phyloP scores from a whole-genome alignment of 352 stramenopile genomes.

The Peronospora belbahrii region DNA sequence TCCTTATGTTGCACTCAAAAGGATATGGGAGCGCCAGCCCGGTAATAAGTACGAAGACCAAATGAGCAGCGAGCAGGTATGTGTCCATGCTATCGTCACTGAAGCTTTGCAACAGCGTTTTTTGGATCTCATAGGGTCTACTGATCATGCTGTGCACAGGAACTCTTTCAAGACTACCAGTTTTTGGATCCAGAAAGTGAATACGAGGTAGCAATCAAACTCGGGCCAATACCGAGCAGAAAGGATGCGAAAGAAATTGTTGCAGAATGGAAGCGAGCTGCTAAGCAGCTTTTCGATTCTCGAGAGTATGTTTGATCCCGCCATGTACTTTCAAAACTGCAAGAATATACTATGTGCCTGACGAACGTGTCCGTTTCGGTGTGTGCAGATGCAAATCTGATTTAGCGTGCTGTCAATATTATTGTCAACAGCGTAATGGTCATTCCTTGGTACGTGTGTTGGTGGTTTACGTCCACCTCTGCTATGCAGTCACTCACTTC shows the following conservation, averaged over 20 bases:
- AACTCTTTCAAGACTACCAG: conserved; percentile 82
- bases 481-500: conserved; percentile 1
- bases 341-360: too few species aligned
- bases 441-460: conserved; percentile 50
- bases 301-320: conserved; percentile 28
- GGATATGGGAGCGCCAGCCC: conserved; percentile 63
- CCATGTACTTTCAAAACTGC: not conserved
- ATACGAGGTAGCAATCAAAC: conserved; percentile 70
- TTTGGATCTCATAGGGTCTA: conserved; percentile 3
- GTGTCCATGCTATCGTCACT: not conserved
- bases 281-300: conserved; percentile 44
- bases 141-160: conserved; percentile 22
- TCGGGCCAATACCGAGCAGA: conserved; percentile 42
- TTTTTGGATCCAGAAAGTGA: conserved; percentile 67
- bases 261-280: conserved; percentile 49
- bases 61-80: conserved; percentile 62
- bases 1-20: conserved; percentile 57
- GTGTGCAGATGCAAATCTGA: conserved; percentile 43
- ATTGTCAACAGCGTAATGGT: conserved; percentile 57
- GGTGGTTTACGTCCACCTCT: not conserved
- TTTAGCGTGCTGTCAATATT: conserved; percentile 39
- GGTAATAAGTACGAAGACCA: conserved; percentile 83
- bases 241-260: conserved; percentile 43
- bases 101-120: not conserved
- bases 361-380: not conserved